Base-by-base conservation (phyloP, 768 basidiomycete genomes). In the Tremella yokohamensis region DNA sequence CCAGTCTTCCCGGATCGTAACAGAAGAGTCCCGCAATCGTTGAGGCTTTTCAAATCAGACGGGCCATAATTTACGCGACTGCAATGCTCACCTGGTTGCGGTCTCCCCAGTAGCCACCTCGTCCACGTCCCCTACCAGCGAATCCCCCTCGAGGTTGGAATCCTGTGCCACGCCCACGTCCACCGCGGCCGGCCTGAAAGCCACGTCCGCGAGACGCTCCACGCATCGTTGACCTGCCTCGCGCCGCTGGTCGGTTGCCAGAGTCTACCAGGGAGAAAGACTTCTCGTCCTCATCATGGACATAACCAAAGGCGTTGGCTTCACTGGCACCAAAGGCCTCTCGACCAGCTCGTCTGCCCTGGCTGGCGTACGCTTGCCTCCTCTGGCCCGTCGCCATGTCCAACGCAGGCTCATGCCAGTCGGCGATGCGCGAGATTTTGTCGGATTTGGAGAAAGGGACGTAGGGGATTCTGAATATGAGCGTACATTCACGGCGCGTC, bases 401-500 rank as follows among this genome's bases (percentile, higher is more conserved):
- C 51, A 87, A 82, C 16, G 61, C 58, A 20, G 65, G 63, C 29
- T 73, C 71, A 44, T 73, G 72, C 93, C 94, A 99, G 80, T 99
- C 94, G 49, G 94, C 94, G 72, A 99, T 89, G 53, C 94, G 87
- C 53, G 90, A 91, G 56, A 99, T 86, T 78, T 97, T 97, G 82
- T 99, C 96, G 38, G 90, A 86, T 84, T 99, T 99, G 79, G 91
- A 91, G 82, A 90, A 98, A 3, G 93, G 93, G 0, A 94, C 93
- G 74, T 98, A 99, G 47, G 96, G 96, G 60, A 98, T 96, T 69
- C 80, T 79, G 50, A 9, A 7, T 4, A 18, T 38, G 51, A 24
- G 16, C 51, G 22, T 18, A 34, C 4, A 19, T n/a, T 38, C 2
- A n/a, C 16, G 16, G 15, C n/a, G n/a, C 7, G 48, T 24, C 8